Base-by-base conservation (phyloP, 2,329 filamentous ascomycete species). In the Diaporthe destruens region DNA sequence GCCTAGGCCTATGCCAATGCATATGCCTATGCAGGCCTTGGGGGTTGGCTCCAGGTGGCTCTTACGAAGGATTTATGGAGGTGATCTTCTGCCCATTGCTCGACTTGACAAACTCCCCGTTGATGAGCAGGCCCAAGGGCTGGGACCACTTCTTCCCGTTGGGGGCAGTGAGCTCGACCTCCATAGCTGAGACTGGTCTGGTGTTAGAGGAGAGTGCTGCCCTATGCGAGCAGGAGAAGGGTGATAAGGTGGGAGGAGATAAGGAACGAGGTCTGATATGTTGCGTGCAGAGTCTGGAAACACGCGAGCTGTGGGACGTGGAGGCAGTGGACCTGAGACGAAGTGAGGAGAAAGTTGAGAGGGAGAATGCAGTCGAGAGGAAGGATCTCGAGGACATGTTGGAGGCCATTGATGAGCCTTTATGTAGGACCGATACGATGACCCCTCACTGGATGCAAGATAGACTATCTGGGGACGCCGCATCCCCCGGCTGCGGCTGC, bases 41-140 rank as follows among this genome's bases (percentile, higher is more conserved):
- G 12, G 4, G 9, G n/a, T n/a, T n/a, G n/a, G n/a, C n/a, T n/a
- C n/a, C n/a, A 6, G n/a, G 16, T 42, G 32, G n/a, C 67, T 47
- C 85, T 75, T 84, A 93, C 91, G 88, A 88, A 57, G 93, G 93
- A 79, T 94, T 94, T 77, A 94, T 88, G 23, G 89, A 88, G 18
- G 87, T 84, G 69, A 95, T 87, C 76, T 87, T 93, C 79, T 91
- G 86, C 56, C 88, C 90, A 18, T 87, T 88, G 80, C 87, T 90
- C 71, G 91, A 89, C 77, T 89, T 86, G 69, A 94, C 90, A 80
- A 93, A 95, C 80, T 94, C 92, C 76, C 95, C 94, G 85, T 94
- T 93, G 84, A 95, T 94, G 82, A 95, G 95, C 11, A 96, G 87
- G n/a, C 94, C 94, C 56, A 89, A 86, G 2, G 93, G 93, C 84